Base-by-base conservation (phyloP, 2,329 filamentous ascomycete species). In the Tolypocladium nubicola region DNA sequence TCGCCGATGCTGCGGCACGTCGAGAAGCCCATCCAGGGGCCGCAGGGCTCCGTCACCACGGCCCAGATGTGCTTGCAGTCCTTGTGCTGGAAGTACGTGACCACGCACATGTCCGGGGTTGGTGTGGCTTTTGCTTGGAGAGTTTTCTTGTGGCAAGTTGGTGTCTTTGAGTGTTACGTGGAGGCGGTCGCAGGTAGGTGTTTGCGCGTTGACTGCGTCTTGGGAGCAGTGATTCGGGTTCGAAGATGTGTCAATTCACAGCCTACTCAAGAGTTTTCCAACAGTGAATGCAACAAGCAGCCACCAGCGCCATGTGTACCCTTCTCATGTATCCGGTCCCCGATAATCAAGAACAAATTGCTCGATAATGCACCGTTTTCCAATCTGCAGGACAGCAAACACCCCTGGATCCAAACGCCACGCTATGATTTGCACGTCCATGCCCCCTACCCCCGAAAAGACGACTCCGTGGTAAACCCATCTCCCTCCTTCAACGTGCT, bases 11-110 rank as follows among this genome's bases (percentile, higher is more conserved):
- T 60, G 0, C 68, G 64, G 67, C 81, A 84, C 35, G 69, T 77
- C 58, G 66, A 68, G 68, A 83, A 82, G 59, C 80, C 79, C 67
- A 73, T 72, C 14, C 75, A 75, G 0, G 77, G 77, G 4, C 64
- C 71, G 69, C 81, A 84, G 7, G 77, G 74, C 50, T 68, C 60
- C 4, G 66, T 67, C 63, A 83, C 72, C 59, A 74, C 65, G 47
- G 78, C 72, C 80, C 80, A 84, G 62, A 72, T 74, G 71, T 82
- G 80, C 13, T 71, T 69, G 73, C 80, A 83, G 58, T 61, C 63
- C 54, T 73, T 75, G 66, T 79, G 76, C 58, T 72, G 70, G 67
- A 75, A 80, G 67, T 77, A 76, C 33, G 70, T 74, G n/a, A 76
- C 71, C 21, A 64, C 61, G 66, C 79, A 82, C 79, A 82, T 82